Evolutionary conservation across 225 moss, liverwort and hornwort species (phyloP).

Genomic region (Pseudisothecium myosuroides): DNA sequence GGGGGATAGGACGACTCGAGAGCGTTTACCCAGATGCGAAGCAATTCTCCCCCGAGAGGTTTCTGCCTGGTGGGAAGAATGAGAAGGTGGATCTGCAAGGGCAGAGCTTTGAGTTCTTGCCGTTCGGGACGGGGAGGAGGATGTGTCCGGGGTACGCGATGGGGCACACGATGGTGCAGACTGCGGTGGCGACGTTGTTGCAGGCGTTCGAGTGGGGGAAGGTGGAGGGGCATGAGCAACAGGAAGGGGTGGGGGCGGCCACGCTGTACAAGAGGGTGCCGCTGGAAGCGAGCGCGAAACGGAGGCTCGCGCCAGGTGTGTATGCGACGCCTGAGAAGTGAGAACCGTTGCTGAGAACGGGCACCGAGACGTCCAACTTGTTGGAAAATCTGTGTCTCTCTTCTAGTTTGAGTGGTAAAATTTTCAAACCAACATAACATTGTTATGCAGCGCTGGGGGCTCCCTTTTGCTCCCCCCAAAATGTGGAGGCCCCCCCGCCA

Average conservation of each 20-base stretch:
- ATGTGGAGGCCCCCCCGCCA: too few relatives aligned
- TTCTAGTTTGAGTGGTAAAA: too few relatives aligned
- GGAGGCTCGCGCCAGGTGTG: neutral
- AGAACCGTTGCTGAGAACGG: neutral
- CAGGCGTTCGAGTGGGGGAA: neutral
- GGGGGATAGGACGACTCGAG: neutral
- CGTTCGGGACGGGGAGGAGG: neutral
- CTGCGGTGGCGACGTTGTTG: neutral
- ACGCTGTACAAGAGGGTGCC: neutral
- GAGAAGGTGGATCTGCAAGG: neutral
- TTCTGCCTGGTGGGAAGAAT: neutral
- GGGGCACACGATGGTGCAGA: neutral
- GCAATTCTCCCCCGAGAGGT: neutral
- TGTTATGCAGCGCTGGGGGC: too few relatives aligned
- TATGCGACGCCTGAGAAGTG: neutral
- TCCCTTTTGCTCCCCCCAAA: too few relatives aligned
- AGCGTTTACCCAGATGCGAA: neutral
- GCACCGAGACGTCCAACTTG: neutral
- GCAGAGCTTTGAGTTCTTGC: neutral
- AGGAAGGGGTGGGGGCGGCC: neutral
- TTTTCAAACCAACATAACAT: too few relatives aligned
- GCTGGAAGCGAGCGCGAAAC: neutral
- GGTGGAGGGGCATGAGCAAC: neutral
- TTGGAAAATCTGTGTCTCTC: too few relatives aligned
- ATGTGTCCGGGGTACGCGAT: neutral